Base-by-base conservation (phyloP, 495 filamentous ascomycete species). In the Rusavskia elegans region DNA sequence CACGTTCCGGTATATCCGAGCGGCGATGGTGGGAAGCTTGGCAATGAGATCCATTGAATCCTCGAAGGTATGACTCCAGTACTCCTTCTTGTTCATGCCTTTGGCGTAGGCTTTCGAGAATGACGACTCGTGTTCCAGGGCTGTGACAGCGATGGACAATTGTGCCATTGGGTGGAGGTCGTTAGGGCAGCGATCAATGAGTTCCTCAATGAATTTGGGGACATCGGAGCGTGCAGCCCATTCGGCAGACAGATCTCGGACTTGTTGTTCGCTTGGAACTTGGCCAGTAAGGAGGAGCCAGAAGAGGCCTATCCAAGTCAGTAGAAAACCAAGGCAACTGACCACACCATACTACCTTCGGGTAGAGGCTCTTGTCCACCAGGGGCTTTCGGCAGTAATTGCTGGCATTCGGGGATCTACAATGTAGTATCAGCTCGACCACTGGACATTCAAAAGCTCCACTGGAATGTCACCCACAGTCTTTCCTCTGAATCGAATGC, bases 31-130 rank as follows among this genome's bases (percentile, higher is more conserved):
- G 61, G 92, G 92, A 58, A 98, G 86, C 82, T 97, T 98, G 68
- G 92, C 93, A 69, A 98, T 97, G 66, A 97, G 76, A 74, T 98
- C 89, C 92, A 98, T 97, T 53, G 89, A 94, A 74, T 98, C 92
- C 80, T 98, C 92, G 64, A 93, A 98, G 59, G 92, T 95, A 77
- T 97, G 87, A 71, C 79, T 80, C 92, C 92, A 98, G 85, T 98
- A 98, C 58, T 97, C 87, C 69, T 84, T 85, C 83, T 98, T 98
- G 78, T 87, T 89, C 64, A 98, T 84, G 65, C 92, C 92, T 79
- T 92, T 95, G 60, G 89, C 90, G 63, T 98, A 98, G 61, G 90
- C 90, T 75, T 94, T 95, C 62, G 93, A 80, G 70, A 98, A 98
- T 50, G 86, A 79, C 48, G 92, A 97, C 71, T 93, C 92, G 68